Evolutionary conservation across 2,329 filamentous ascomycete genomes (phyloP), one percentile per base, ranked within the genome.

Genomic region (Aspergillus sp.): DNA sequence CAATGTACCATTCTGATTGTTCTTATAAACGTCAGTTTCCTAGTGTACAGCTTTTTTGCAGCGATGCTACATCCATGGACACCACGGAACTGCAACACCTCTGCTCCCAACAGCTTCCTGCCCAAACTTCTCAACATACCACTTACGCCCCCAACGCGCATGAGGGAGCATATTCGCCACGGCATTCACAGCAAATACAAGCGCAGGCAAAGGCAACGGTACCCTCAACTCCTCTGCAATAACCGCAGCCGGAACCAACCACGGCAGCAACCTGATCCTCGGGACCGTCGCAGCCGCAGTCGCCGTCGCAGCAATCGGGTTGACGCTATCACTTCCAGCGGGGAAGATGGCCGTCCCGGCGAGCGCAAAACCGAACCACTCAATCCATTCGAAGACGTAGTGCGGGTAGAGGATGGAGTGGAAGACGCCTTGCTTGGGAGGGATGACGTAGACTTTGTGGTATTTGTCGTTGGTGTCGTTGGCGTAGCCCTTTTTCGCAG

Each of bases 351-450:
- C 58, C 0, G 65, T 65, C 7, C 69, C 73, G 9, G 70, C 62
- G 23, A 95, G 79, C 75, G 85, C 90, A 67, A 90, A 98, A 0
- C 93, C 93, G 3, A 79, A 68, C 93, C 93, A 98, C 75, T 98
- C 93, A 46, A 95, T 66, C 93, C 93, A 98, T 72, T 98, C 93
- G 63, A 85, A 86, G n/a, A 95, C 76, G 67, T 96, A 98, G 67
- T 98, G 93, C 56, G 93, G 90, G 67, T 85, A 95, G 50, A 97
- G 77, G 63, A 95, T 80, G 60, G 83, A 85, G 55, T 79, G 76
- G 70, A 97, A 98, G 44, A 95, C 70, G 0, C 90, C 90, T 44
- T 85, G 85, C 61, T 88, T 75, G 0, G 93, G 70, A n/a, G 72
- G 93, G 45, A 98, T 80, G 71, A 87, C 82, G 66, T 97, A 97